A percentile compares a stretch with the other conserved stretches of the same genome.
Evolutionary conservation across 108 stramenopile genomes (phyloP).

Genomic region (Schizochytrium sp.): DNA sequence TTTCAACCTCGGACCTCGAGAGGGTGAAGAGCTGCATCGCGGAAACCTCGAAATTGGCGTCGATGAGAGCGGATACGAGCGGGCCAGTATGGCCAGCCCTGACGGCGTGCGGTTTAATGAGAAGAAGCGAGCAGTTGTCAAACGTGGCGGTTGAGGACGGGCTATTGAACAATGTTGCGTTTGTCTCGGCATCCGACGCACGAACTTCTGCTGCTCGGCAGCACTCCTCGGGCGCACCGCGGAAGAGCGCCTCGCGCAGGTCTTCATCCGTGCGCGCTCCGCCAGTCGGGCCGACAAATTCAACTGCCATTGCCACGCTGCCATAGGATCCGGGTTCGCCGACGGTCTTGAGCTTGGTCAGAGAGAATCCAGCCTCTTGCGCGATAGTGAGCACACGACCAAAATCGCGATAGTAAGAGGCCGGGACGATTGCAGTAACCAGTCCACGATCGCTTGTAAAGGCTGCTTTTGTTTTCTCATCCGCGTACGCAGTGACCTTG

Average conservation of each 20-base stretch:
- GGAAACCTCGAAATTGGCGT: constrained; percentile 49
- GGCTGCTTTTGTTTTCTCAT: background rate
- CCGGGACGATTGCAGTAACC: background rate
- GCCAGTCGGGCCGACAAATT: background rate
- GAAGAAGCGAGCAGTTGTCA: constrained; percentile 54
- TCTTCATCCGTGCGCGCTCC: background rate
- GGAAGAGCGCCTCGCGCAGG: background rate
- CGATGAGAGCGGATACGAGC: constrained; percentile 44
- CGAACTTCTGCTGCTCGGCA: background rate
- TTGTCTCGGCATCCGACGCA: background rate
- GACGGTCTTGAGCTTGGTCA: background rate
- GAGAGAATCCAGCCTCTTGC: background rate
- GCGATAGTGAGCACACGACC: background rate
- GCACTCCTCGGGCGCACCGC: background rate
- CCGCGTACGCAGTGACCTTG: background rate
- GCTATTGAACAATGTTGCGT: background rate
- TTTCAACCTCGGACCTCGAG: constrained; percentile 42
- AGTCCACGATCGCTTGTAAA: background rate
- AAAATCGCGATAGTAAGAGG: background rate
- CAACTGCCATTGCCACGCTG: background rate
- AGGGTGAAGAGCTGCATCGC: constrained; percentile 52
- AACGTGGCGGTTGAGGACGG: constrained; percentile 49
- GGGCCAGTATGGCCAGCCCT: constrained; percentile 41
- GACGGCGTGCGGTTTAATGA: constrained; percentile 65
- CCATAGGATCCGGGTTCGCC: background rate